These are phyloP conservation scores for Fibroporia radiculosa DNA, from an alignment of 768 basidiomycete species.

Conservation along the genomic window DNA sequence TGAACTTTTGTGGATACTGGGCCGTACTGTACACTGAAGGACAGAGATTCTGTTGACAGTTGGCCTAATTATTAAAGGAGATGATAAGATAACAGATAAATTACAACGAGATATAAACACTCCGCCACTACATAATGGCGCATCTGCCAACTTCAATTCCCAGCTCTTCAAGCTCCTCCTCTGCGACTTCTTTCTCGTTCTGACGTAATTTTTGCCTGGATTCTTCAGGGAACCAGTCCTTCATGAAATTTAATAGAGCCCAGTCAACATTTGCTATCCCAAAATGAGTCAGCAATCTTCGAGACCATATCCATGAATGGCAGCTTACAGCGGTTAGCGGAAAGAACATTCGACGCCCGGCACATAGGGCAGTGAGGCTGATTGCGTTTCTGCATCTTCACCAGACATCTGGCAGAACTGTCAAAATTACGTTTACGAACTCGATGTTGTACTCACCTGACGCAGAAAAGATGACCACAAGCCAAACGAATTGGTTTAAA, in stretches of 20 bases:
- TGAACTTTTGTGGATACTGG: no score
- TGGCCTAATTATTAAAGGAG: no score
- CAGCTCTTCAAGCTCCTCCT: conserved; percentile 61
- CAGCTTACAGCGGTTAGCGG: conserved; percentile 66
- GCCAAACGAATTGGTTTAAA: conserved; percentile 84
- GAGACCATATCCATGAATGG: background rate
- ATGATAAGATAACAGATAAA: background rate
- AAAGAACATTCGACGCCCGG: conserved; percentile 65
- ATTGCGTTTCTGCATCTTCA: conserved; percentile 85
- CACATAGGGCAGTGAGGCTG: conserved; percentile 80
- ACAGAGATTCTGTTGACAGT: no score
- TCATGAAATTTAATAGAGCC: conserved; percentile 78
- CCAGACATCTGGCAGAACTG: conserved; percentile 48
- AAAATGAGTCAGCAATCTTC: background rate
- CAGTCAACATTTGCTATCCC: conserved; percentile 69
- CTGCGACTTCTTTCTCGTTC: conserved; percentile 67
- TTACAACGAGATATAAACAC: background rate
- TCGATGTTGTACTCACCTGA: conserved; percentile 34
- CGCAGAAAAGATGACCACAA: conserved; percentile 77
- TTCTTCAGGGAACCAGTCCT: conserved; percentile 88
- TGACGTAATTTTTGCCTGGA: conserved; percentile 62
- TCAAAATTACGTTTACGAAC: no score
- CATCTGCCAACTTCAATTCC: conserved; percentile 37
- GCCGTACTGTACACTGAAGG: no score
- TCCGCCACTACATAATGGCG: conserved; percentile 7